These are phyloP conservation scores for Blastobotrys chiropterorum DNA, from an alignment of 805 yeast genomes.

Conservation along the genomic window DNA sequence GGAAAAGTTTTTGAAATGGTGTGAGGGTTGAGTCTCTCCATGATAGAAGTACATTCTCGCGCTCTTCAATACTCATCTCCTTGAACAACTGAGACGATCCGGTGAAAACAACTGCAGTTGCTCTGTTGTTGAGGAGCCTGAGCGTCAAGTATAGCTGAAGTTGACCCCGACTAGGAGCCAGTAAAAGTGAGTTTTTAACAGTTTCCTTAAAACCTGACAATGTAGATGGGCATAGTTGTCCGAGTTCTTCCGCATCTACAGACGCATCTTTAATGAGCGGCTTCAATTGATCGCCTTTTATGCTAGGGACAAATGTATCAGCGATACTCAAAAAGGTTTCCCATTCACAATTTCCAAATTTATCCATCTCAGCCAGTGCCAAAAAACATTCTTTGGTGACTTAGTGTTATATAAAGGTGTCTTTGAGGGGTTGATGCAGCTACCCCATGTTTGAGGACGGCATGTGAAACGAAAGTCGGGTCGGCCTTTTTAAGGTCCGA, in stretches of 20 bases:
- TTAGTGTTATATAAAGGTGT: no score
- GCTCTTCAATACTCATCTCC: slow-evolving; percentile 28
- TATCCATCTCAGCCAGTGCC: slow-evolving; percentile 1
- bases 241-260: slow-evolving; percentile 10
- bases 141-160: slow-evolving; percentile 16
- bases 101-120: slow-evolving; percentile 22
- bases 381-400: no score
- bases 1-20: slow-evolving; percentile 33
- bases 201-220: slow-evolving; percentile 7
- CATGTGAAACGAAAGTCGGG: no score
- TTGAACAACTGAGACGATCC: slow-evolving; percentile 18
- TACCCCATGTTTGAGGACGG: no score
- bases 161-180: neutral
- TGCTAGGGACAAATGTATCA: slow-evolving; percentile 16
- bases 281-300: slow-evolving; percentile 10
- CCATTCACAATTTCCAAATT: neutral
- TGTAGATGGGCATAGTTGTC: slow-evolving; percentile 9
- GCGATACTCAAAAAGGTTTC: slow-evolving; percentile 11
- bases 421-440: no score
- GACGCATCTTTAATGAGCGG: slow-evolving; percentile 6
- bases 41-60: slow-evolving; percentile 29
- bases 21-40: slow-evolving; percentile 41
- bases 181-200: neutral
- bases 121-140: slow-evolving; percentile 19
- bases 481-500: no score